Percentiles rank a stretch among this genome's conserved stretches.
Conservation (phyloP, 306 rosid species). For the Ammopiptanthus mongolicus region DNA sequence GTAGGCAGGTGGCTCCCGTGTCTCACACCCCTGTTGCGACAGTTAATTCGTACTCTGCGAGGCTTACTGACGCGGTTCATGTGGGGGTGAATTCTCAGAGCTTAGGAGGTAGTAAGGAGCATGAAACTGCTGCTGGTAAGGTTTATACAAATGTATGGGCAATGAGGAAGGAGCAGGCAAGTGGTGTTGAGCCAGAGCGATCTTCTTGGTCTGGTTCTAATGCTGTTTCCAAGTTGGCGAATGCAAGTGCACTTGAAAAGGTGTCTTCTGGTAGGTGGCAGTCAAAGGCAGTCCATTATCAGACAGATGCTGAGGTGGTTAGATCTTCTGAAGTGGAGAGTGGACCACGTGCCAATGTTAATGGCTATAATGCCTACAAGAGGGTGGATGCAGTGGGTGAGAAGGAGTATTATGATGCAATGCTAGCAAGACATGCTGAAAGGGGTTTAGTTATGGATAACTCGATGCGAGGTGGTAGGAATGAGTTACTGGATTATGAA, state of each 20-base stretch:
- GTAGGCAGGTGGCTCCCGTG: constrained; percentile 45
- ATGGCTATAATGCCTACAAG: constrained; percentile 28
- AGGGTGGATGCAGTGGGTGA: constrained; percentile 40
- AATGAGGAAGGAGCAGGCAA: constrained; percentile 68
- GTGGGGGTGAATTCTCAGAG: constrained; percentile 41
- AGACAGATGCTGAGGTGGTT: constrained; percentile 51
- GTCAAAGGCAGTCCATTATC: constrained; percentile 54
- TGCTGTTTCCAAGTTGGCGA: constrained; percentile 80
- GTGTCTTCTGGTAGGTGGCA: constrained; percentile 98
- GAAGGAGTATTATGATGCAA: constrained; percentile 48
- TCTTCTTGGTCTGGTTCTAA: constrained; percentile 61
- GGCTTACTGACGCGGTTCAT: constrained; percentile 41
- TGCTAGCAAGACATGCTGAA: constrained; percentile 54
- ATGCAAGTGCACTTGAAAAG: constrained; percentile 91
- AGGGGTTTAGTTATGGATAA: constrained; percentile 46
- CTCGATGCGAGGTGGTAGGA: constrained; percentile 44
- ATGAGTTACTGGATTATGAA: constrained; percentile 49
- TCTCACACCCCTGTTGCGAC: constrained; percentile 39
- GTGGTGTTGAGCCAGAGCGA: constrained; percentile 45
- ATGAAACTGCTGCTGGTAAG: constrained; percentile 26
- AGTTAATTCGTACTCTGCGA: constrained; percentile 51
- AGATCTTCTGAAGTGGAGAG: constrained; percentile 48
- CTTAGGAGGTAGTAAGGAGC: constrained; percentile 42
- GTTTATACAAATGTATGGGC: constrained; percentile 73
- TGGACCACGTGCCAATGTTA: constrained; percentile 31